Conservation (phyloP, 2,329 filamentous ascomycete species). For the Ascochyta pisi region DNA sequence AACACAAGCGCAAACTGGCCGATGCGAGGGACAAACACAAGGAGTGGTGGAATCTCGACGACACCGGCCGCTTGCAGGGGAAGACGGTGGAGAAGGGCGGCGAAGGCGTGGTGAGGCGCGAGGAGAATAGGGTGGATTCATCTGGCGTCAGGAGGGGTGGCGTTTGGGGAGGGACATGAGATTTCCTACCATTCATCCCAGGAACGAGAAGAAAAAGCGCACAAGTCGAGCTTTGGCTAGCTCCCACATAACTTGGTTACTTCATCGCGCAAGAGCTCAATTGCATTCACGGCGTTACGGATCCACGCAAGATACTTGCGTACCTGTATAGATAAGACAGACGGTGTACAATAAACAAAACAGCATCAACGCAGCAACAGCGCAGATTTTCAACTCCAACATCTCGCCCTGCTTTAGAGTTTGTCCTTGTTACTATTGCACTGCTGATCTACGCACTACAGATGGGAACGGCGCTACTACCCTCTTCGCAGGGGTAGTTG, state of each 20-base stretch:
- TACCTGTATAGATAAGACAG: not conserved
- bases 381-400: too few relatives aligned
- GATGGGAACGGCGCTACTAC: too few relatives aligned
- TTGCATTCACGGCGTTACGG: not conserved
- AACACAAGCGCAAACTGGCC: slow-evolving; percentile 55
- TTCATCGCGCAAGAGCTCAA: too few relatives aligned
- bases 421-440: too few relatives aligned
- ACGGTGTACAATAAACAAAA: not conserved
- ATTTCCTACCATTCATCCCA: too few relatives aligned
- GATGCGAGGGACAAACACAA: slow-evolving; percentile 56
- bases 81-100: slow-evolving; percentile 26
- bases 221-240: too few relatives aligned
- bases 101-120: slow-evolving; percentile 15
- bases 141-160: slow-evolving; percentile 29
- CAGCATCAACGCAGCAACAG: too few relatives aligned
- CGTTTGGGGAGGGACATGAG: slow-evolving; percentile 10
- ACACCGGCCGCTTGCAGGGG: slow-evolving; percentile 42
- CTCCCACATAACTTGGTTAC: too few relatives aligned
- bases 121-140: slow-evolving; percentile 30
- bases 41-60: slow-evolving; percentile 60
- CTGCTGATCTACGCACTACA: too few relatives aligned
- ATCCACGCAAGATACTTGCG: not conserved
- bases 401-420: too few relatives aligned
- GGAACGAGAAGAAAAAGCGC: not conserved
- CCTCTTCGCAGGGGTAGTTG: too few relatives aligned